Conservation (phyloP, 148 eudicot genomes). For the Rhododendron williamsianum region DNA sequence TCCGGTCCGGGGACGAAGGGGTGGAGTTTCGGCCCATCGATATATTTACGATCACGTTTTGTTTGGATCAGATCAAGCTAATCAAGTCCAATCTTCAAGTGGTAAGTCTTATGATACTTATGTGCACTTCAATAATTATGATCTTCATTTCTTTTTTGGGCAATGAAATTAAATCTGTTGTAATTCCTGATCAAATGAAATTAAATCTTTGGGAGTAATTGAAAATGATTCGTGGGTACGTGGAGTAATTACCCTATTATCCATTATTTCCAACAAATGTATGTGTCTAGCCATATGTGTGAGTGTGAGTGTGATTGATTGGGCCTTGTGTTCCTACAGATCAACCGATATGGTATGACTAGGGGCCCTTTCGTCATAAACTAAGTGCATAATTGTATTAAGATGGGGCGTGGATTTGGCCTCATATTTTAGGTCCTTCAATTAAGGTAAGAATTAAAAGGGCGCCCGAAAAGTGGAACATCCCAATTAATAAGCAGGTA, state of each 20-base stretch:
- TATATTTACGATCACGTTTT: slow-evolving; percentile 29
- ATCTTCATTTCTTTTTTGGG: not conserved
- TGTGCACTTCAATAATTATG: not conserved
- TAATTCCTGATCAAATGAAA: too few species aligned
- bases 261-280: too few species aligned
- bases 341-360: too few species aligned
- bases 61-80: slow-evolving; percentile 7
- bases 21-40: slow-evolving; percentile 48
- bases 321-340: too few species aligned
- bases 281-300: too few species aligned
- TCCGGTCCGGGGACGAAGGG: slow-evolving; percentile 42
- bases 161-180: too few species aligned
- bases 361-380: too few species aligned
- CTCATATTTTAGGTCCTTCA: not conserved
- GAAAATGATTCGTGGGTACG: too few species aligned
- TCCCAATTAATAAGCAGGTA: not conserved
- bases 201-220: too few species aligned
- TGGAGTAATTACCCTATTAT: too few species aligned
- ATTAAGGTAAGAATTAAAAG: not conserved
- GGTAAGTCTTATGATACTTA: not conserved
- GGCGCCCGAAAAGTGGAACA: not conserved
- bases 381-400: too few species aligned
- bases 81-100: not conserved
- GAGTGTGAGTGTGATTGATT: too few species aligned
- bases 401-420: not conserved